phyloP scores from a whole-genome alignment of 208 protist genomes.

The Novymonas esmeraldas region DNA sequence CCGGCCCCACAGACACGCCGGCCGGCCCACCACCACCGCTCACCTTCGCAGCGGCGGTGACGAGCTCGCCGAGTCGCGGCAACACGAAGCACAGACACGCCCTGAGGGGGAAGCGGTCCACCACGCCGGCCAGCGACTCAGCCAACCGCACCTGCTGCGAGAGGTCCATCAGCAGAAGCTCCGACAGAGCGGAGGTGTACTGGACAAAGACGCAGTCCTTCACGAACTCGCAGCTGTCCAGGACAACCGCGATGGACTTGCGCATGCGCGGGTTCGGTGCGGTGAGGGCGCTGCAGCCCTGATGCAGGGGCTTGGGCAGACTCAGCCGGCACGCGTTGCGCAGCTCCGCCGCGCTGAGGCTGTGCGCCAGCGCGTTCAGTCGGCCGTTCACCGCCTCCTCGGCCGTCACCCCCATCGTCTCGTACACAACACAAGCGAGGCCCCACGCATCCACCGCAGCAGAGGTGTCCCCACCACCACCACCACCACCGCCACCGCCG shows the following conservation, averaged over 20 bases:
- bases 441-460: conserved; percentile 80
- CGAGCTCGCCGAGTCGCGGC: conserved; percentile 48
- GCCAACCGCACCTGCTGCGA: conserved; percentile 62
- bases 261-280: conserved; percentile 51
- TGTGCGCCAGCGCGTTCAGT: conserved; percentile 15
- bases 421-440: conserved; percentile 75
- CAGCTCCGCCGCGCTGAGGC: conserved; percentile 28
- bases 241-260: conserved; percentile 47
- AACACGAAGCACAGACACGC: conserved; percentile 68
- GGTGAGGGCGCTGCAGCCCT: conserved; percentile 52
- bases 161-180: conserved; percentile 67
- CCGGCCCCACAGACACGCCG: conserved; percentile 29
- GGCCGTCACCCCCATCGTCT: conserved; percentile 46
- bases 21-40: conserved; percentile 10
- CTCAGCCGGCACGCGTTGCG: conserved; percentile 25
- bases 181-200: conserved; percentile 58
- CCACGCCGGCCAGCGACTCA: conserved; percentile 43
- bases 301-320: conserved; percentile 61
- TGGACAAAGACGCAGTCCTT: conserved; percentile 63
- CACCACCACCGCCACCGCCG: not conserved
- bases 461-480: conserved; percentile 8
- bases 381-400: conserved; percentile 27
- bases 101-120: conserved; percentile 58
- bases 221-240: conserved; percentile 65
- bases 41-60: conserved; percentile 49